Percentiles rank a stretch among this genome's conserved stretches.
These are phyloP conservation scores for Plasmodium ovale DNA, from an alignment of 169 alveolate genomes.

Conservation along the genomic window DNA sequence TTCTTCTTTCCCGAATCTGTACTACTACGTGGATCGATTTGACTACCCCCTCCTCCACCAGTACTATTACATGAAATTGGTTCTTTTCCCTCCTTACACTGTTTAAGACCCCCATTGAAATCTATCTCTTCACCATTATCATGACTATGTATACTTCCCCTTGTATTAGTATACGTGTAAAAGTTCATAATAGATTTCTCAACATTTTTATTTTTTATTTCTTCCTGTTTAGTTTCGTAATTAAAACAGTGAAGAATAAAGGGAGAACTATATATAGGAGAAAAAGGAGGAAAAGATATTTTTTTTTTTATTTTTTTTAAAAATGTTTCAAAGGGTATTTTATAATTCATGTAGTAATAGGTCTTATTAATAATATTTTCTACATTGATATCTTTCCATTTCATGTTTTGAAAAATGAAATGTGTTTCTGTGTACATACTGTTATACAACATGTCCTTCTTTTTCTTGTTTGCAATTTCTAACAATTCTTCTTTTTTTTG, in stretches of 20 bases:
- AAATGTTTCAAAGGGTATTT: constrained; percentile 46
- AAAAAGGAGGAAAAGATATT: constrained; percentile 69
- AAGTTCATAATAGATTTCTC: constrained; percentile 32
- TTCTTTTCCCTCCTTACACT: not conserved
- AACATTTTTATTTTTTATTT: constrained; percentile 13
- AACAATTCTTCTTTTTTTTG: constrained; percentile 42
- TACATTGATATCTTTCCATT: constrained; percentile 70
- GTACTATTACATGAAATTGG: too few species aligned
- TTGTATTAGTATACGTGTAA: constrained; percentile 6
- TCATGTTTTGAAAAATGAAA: constrained; percentile 65
- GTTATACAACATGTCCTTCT: constrained; percentile 18
- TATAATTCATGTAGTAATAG: constrained; percentile 68
- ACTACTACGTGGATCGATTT: too few species aligned
- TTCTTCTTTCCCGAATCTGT: too few species aligned
- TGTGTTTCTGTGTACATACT: constrained; percentile 70
- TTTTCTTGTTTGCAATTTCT: constrained; percentile 36
- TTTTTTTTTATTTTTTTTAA: constrained; percentile 48
- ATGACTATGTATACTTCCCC: not conserved
- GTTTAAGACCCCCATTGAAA: not conserved
- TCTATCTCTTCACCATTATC: not conserved
- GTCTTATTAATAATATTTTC: constrained; percentile 66
- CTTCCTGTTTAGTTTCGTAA: constrained; percentile 37
- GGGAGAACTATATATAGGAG: constrained; percentile 73
- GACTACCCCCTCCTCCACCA: too few species aligned
- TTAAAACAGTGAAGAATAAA: constrained; percentile 57